Conservation (phyloP, 345 rosid genomes). For the Durio zibethinus region DNA sequence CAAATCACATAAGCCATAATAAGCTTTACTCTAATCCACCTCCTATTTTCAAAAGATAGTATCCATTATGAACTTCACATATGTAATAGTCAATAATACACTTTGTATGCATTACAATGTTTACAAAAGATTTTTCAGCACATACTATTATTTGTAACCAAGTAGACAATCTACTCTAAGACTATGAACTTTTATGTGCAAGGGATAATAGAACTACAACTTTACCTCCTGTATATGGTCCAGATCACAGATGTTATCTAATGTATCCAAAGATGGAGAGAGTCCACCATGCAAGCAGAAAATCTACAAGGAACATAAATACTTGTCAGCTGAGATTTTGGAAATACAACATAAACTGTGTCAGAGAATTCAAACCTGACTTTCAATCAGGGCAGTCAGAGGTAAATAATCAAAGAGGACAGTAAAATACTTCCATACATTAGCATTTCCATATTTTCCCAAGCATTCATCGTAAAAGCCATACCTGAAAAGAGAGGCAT, state of each 20-base stretch:
- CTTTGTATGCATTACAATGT: neutral
- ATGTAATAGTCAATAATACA: neutral
- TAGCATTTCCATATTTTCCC: conserved; percentile 59
- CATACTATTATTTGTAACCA: neutral
- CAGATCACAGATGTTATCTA: conserved; percentile 71
- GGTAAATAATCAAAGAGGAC: conserved; percentile 61
- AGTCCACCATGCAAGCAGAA: conserved; percentile 91
- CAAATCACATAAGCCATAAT: neutral
- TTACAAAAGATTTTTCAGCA: neutral
- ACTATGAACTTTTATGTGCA: neutral
- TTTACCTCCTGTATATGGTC: conserved; percentile 85
- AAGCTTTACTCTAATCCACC: neutral
- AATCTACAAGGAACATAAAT: conserved; percentile 24
- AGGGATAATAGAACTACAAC: neutral
- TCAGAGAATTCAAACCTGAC: conserved; percentile 40
- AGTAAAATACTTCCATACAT: conserved; percentile 55
- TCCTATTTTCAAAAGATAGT: neutral
- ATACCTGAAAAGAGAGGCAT: conserved; percentile 35
- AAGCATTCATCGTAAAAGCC: conserved; percentile 60
- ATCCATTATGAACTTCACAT: neutral
- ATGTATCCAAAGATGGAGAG: conserved; percentile 77
- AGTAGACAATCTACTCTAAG: neutral
- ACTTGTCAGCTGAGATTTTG: conserved; percentile 10
- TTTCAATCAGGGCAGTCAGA: conserved; percentile 54
- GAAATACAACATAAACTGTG: neutral